A percentile compares a stretch with the other conserved stretches of the same genome.
These are phyloP conservation scores for Stagonosporopsis vannaccii DNA, from an alignment of 2,329 filamentous ascomycete species.

Conservation along the genomic window DNA sequence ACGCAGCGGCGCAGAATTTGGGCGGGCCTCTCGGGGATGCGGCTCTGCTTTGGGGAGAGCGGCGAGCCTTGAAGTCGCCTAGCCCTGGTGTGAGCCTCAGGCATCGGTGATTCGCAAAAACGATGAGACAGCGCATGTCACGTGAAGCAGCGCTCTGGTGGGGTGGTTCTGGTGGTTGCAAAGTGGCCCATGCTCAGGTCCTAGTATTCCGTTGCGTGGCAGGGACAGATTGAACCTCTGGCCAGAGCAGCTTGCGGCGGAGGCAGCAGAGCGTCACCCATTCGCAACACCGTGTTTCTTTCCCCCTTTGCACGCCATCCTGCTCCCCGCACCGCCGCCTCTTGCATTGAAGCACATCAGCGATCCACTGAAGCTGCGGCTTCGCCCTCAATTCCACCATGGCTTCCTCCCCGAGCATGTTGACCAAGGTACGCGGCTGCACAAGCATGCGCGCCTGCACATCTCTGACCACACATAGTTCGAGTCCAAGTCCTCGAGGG, in stretches of 20 bases:
- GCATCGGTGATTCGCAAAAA: neutral
- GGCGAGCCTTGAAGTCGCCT: constrained; percentile 11
- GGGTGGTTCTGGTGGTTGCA: constrained; percentile 4
- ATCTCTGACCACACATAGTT: constrained; percentile 54
- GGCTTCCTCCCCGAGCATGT: constrained; percentile 59
- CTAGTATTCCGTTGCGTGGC: constrained; percentile 37
- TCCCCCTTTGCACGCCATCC: constrained; percentile 18
- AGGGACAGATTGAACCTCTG: constrained; percentile 49
- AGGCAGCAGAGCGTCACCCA: constrained; percentile 34
- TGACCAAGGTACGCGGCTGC: constrained; percentile 57
- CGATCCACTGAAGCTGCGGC: constrained; percentile 52
- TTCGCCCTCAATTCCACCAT: constrained; percentile 54
- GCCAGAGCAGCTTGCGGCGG: constrained; percentile 39
- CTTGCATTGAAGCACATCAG: constrained; percentile 39
- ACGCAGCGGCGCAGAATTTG: constrained; percentile 34
- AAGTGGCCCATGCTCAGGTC: constrained; percentile 1
- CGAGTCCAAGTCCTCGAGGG: constrained; percentile 72
- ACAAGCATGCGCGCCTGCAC: constrained; percentile 11
- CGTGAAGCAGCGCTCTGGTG: constrained; percentile 21
- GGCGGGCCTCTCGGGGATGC: constrained; percentile 29
- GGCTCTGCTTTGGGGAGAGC: constrained; percentile 28
- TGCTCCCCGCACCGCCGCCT: constrained; percentile 18
- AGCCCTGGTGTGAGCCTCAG: constrained; percentile 9
- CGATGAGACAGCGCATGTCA: constrained; percentile 11
- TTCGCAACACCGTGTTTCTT: constrained; percentile 32